Base-by-base conservation (phyloP, 805 yeast genomes). In the Lachancea lanzarotensis region DNA sequence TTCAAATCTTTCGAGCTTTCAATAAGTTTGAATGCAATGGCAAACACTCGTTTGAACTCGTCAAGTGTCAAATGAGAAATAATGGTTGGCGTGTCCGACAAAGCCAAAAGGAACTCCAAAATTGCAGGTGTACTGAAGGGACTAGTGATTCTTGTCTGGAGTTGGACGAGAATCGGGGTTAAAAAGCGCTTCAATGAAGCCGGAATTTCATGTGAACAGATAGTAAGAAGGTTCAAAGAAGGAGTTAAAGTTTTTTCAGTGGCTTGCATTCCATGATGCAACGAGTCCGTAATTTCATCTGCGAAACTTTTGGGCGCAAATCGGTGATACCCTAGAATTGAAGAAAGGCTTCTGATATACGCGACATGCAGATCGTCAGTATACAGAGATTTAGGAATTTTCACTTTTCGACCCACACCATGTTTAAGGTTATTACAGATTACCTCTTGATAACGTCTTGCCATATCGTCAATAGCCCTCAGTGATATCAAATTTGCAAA, bases 201-300 rank as follows among this genome's bases (percentile, higher is more conserved):
- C 1, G 95, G 95, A 29, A 84, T 71, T 57, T 86, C 95, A 59
- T 84, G 87, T 58, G 95, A 83, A 52, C 91, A 84, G 2, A 84
- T 72, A 4, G 84, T 79, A 46, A 90, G 67, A 35, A 82, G 81
- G 53, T 87, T 88, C 25, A 89, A 75, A 51, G 88, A 78, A 2
- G 95, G 88, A 30, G 82, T 75, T 0, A 88, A 85, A 0, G 95
- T 79, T 48, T 77, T 78, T 48, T 87, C 88, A 86, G 90, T 83
- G 0, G 88, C 79, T 33, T 40, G 39, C 43, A 85, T 63, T 0
- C 86, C 85, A 38, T 72, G 64, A 11, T 82, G 67, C 22, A 83
- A 68, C 0, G 88, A 71, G 45, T 73, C 73, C 15, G 85, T 72
- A 19, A 86, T 68, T 46, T 72, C 76, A 56, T 84, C 90, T 48